These are phyloP conservation scores for Jimgerdemannia flammicorona DNA, from an alignment of 192 early-diverging fungal species.

Conservation along the genomic window DNA sequence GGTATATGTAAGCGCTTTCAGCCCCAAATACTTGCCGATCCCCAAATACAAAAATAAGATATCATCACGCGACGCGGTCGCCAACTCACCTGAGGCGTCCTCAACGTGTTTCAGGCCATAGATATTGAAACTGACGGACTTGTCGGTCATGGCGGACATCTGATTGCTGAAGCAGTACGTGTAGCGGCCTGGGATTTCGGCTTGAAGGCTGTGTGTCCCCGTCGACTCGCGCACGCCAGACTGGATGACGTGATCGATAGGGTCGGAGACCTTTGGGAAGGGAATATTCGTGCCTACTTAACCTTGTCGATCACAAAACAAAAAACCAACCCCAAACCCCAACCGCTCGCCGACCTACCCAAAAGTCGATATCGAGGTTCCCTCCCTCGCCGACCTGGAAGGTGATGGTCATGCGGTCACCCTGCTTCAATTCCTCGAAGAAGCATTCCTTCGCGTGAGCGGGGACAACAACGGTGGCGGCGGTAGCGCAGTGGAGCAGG, in stretches of 20 bases:
- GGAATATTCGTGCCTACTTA: too few relatives aligned
- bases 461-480: neutral
- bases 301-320: too few relatives aligned
- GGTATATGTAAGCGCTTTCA: too few relatives aligned
- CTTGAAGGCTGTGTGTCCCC: constrained; percentile 36
- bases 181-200: constrained; percentile 53
- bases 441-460: constrained; percentile 47
- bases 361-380: constrained; percentile 65
- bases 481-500: neutral
- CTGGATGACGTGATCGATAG: constrained; percentile 28
- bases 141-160: constrained; percentile 55
- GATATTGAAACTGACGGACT: constrained; percentile 57
- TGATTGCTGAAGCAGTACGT: constrained; percentile 78
- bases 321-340: neutral
- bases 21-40: too few relatives aligned
- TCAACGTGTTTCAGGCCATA: constrained; percentile 39
- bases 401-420: constrained; percentile 61
- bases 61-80: neutral
- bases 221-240: constrained; percentile 30
- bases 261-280: constrained; percentile 41
- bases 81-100: constrained; percentile 22
- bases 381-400: constrained; percentile 68
- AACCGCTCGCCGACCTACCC: constrained; percentile 31
- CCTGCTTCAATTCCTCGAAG: constrained; percentile 55
- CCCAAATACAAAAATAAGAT: neutral